A percentile compares a stretch with the other conserved stretches of the same genome.
These are phyloP conservation scores for Sutorius eximius DNA, from an alignment of 1,284 basidiomycete species.

Conservation along the genomic window DNA sequence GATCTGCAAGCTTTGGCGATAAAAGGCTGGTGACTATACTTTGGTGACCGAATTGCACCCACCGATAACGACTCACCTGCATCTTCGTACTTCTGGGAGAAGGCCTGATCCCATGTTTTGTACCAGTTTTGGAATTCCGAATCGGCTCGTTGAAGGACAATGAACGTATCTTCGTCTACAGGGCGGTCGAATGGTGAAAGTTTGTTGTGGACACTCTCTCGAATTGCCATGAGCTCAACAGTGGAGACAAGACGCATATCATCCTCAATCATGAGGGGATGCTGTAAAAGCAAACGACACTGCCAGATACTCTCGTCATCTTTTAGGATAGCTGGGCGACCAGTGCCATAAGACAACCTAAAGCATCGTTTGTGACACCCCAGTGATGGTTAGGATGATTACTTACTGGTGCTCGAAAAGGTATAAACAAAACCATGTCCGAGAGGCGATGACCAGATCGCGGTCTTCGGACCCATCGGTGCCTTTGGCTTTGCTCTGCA, in stretches of 20 bases:
- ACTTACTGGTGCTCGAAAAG: constrained; percentile 90
- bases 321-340: constrained; percentile 86
- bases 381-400: neutral
- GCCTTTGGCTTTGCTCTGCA: constrained; percentile 64
- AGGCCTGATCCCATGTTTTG: constrained; percentile 72
- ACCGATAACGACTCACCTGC: constrained; percentile 50
- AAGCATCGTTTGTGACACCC: neutral
- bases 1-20: constrained; percentile 78
- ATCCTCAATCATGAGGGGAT: constrained; percentile 87
- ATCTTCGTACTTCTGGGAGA: constrained; percentile 80
- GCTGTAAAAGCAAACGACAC: constrained; percentile 78
- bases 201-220: constrained; percentile 72
- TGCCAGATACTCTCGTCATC: constrained; percentile 88
- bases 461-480: constrained; percentile 65
- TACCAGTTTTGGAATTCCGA: constrained; percentile 72
- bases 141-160: constrained; percentile 62
- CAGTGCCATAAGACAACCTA: constrained; percentile 90
- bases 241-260: constrained; percentile 95
- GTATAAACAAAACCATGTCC: constrained; percentile 90
- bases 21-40: constrained; percentile 55
- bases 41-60: neutral
- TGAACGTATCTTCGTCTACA: constrained; percentile 67
- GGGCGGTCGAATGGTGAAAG: constrained; percentile 67
- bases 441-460: constrained; percentile 74
- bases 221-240: constrained; percentile 81